Conservation (phyloP, 2,329 filamentous ascomycete genomes). For the Alternaria dauci region DNA sequence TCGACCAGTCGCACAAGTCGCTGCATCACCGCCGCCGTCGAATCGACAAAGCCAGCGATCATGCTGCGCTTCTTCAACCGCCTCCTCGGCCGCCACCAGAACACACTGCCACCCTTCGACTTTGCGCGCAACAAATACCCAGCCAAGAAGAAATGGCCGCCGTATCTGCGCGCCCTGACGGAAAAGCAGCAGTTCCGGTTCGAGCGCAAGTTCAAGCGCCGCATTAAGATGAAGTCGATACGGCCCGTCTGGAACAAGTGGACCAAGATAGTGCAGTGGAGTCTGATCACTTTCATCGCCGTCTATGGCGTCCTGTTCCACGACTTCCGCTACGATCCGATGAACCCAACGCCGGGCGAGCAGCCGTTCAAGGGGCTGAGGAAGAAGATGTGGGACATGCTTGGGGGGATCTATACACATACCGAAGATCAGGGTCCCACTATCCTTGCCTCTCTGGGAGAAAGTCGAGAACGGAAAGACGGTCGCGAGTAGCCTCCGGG, state of each 20-base stretch:
- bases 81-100: slow-evolving; percentile 57
- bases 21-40: slow-evolving; percentile 6
- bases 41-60: slow-evolving; percentile 12
- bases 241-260: slow-evolving; percentile 71
- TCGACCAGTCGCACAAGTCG: slow-evolving; percentile 3
- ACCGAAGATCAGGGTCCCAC: slow-evolving; percentile 24
- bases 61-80: slow-evolving; percentile 56
- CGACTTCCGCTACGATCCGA: slow-evolving; percentile 58
- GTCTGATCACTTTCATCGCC: slow-evolving; percentile 58
- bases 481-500: neutral
- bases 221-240: slow-evolving; percentile 68
- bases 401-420: slow-evolving; percentile 44
- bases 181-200: slow-evolving; percentile 78
- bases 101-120: slow-evolving; percentile 47
- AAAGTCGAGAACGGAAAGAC: slow-evolving; percentile 3
- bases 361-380: slow-evolving; percentile 43
- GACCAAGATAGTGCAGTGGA: slow-evolving; percentile 69
- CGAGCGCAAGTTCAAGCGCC: slow-evolving; percentile 79
- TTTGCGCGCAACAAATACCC: slow-evolving; percentile 66
- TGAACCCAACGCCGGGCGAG: slow-evolving; percentile 44
- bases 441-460: slow-evolving; percentile 4
- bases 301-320: slow-evolving; percentile 68
- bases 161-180: slow-evolving; percentile 74
- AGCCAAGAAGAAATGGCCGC: slow-evolving; percentile 79
- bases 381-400: slow-evolving; percentile 34